A percentile compares a stretch with the other conserved stretches of the same genome.
phyloP scores from a whole-genome alignment of 1,284 basidiomycete species.

The Cryptococcus neoformans region DNA sequence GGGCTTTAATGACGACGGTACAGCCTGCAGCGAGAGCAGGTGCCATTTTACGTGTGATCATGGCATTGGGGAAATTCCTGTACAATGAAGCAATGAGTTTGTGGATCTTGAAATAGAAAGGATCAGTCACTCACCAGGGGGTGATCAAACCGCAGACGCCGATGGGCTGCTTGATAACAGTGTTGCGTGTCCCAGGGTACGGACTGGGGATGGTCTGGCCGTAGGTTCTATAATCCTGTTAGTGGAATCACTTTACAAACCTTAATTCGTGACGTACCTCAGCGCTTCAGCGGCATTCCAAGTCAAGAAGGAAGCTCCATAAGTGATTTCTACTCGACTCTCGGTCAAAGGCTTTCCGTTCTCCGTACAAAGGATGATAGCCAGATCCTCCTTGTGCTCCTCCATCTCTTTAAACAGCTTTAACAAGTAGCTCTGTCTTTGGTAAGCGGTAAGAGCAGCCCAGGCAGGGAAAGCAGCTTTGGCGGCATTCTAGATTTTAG shows the following conservation, averaged over 20 bases:
- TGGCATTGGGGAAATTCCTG: conserved; percentile 83
- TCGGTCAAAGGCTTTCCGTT: conserved; percentile 85
- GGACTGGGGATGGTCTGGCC: conserved; percentile 80
- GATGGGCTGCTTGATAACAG: conserved; percentile 92
- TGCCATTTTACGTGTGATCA: conserved; percentile 58
- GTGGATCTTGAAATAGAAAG: not conserved
- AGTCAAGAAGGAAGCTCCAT: conserved; percentile 76
- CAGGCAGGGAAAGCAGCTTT: conserved; percentile 11
- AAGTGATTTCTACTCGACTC: conserved; percentile 72
- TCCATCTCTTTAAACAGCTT: conserved; percentile 71
- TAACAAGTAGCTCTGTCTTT: conserved; percentile 70
- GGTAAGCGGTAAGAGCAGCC: conserved; percentile 8
- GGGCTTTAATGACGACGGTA: conserved; percentile 90
- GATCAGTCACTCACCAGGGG: conserved; percentile 25
- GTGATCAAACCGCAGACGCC: conserved; percentile 55
- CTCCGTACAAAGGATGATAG: conserved; percentile 78
- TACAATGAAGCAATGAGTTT: not conserved
- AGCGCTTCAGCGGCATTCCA: conserved; percentile 53
- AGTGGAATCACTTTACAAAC: conserved; percentile 8
- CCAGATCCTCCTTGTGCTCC: conserved; percentile 76
- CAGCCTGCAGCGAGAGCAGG: conserved; percentile 83
- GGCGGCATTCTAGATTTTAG: conserved; percentile 5
- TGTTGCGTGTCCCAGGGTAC: conserved; percentile 67
- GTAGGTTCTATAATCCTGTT: conserved; percentile 30
- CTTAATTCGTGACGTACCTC: conserved; percentile 20